Evolutionary conservation across 163 green algal genomes (phyloP).

Genomic region (Scenedesmus sp.): DNA sequence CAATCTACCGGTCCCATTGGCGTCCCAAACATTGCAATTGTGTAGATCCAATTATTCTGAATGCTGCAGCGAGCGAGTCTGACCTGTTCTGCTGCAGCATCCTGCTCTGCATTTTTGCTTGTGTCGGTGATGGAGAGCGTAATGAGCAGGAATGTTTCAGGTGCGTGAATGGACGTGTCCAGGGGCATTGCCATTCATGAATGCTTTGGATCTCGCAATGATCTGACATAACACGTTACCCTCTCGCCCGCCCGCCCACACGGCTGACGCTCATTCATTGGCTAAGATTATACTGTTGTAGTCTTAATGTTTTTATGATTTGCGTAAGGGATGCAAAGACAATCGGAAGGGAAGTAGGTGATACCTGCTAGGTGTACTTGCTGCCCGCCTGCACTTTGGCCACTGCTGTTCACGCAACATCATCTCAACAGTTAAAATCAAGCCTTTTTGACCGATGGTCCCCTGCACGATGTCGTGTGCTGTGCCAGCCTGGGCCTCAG

Average conservation of each 20-base stretch:
- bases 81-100: conserved; percentile 10
- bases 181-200: not conserved
- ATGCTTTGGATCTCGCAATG: not conserved
- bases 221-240: conserved; percentile 18
- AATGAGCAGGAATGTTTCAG: not conserved
- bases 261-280: not conserved
- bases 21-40: not conserved
- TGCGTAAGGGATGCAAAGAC: too few relatives aligned
- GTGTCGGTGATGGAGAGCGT: not conserved
- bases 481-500: too few relatives aligned
- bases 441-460: too few relatives aligned
- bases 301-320: too few relatives aligned
- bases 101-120: conserved; percentile 1
- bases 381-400: too few relatives aligned
- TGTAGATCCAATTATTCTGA: not conserved
- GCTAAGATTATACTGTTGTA: too few relatives aligned
- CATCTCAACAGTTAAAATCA: too few relatives aligned
- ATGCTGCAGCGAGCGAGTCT: not conserved
- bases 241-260: not conserved
- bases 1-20: not conserved
- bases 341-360: too few relatives aligned
- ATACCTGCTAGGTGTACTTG: too few relatives aligned
- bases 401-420: too few relatives aligned
- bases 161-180: not conserved
- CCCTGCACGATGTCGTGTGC: too few relatives aligned